A percentile compares a stretch with the other conserved stretches of the same genome.
Evolutionary conservation across 2,329 filamentous ascomycete species (phyloP).

Genomic region (Cadophora luteo-olivacea): DNA sequence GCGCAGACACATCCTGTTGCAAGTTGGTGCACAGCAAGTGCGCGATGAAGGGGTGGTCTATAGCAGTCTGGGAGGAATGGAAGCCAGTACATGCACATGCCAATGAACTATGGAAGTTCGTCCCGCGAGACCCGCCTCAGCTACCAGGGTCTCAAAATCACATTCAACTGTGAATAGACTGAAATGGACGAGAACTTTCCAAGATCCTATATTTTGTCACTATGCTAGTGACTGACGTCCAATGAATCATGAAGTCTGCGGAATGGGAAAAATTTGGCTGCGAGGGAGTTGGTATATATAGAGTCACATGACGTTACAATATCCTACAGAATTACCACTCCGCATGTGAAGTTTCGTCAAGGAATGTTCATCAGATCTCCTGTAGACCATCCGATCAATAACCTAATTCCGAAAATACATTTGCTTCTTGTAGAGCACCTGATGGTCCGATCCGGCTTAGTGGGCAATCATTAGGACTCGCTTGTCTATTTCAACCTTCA

Average conservation of each 20-base stretch:
- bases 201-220: not conserved
- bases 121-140: not conserved
- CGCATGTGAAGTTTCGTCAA: not conserved
- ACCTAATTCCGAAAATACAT: not conserved
- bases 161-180: too few relatives aligned
- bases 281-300: too few relatives aligned
- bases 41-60: not conserved
- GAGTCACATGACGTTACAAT: too few relatives aligned
- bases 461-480: not conserved
- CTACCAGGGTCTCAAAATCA: not conserved
- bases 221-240: too few relatives aligned
- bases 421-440: not conserved
- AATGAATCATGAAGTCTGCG: too few relatives aligned
- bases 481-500: not conserved
- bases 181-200: not conserved
- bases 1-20: not conserved
- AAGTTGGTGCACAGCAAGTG: not conserved
- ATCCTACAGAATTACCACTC: too few relatives aligned
- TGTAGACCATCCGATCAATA: not conserved
- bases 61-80: slow-evolving; percentile 12
- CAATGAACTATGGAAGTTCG: not conserved
- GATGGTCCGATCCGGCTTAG: not conserved
- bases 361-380: not conserved
- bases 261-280: too few relatives aligned
- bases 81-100: not conserved